Evolutionary conservation across 1,139 yeast species (phyloP).

Genomic region (Eremothecium coryli): DNA sequence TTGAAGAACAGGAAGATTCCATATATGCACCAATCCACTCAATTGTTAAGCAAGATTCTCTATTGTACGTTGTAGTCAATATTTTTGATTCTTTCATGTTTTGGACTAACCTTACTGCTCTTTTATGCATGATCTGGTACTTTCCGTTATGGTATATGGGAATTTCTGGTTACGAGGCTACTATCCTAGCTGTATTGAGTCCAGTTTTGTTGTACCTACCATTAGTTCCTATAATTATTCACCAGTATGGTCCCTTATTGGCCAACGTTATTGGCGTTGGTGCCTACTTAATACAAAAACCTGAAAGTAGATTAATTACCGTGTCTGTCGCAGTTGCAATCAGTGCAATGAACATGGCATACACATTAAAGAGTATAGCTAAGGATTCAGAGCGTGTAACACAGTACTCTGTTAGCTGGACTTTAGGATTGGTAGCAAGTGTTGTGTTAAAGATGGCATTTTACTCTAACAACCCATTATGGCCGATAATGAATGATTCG

Average conservation of each 20-base stretch:
- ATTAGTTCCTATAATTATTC: slow-evolving; percentile 43
- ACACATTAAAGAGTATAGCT: slow-evolving; percentile 45
- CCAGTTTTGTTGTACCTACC: slow-evolving; percentile 52
- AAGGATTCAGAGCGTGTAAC: slow-evolving; percentile 19
- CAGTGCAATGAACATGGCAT: slow-evolving; percentile 52
- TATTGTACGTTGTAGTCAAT: slow-evolving; percentile 39
- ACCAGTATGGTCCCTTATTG: slow-evolving; percentile 43
- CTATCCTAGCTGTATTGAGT: slow-evolving; percentile 47
- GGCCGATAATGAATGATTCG: slow-evolving; percentile 85
- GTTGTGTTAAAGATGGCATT: slow-evolving; percentile 65
- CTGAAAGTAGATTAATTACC: slow-evolving; percentile 57
- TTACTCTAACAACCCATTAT: slow-evolving; percentile 83
- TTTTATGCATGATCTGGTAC: slow-evolving; percentile 86
- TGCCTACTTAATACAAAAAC: slow-evolving; percentile 57
- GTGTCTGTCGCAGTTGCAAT: slow-evolving; percentile 62
- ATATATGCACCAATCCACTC: slow-evolving; percentile 8
- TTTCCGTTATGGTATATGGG: slow-evolving; percentile 99
- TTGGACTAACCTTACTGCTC: slow-evolving; percentile 76
- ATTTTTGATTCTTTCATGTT: slow-evolving; percentile 56
- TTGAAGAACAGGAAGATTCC: slow-evolving; percentile 12
- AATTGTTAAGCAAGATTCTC: slow-evolving; percentile 25
- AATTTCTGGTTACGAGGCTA: slow-evolving; percentile 84
- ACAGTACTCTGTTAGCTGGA: slow-evolving; percentile 49
- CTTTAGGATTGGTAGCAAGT: slow-evolving; percentile 64
- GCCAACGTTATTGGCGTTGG: slow-evolving; percentile 67